Base-by-base conservation (phyloP, 2,329 filamentous ascomycete species). In the Penicillium italicum region DNA sequence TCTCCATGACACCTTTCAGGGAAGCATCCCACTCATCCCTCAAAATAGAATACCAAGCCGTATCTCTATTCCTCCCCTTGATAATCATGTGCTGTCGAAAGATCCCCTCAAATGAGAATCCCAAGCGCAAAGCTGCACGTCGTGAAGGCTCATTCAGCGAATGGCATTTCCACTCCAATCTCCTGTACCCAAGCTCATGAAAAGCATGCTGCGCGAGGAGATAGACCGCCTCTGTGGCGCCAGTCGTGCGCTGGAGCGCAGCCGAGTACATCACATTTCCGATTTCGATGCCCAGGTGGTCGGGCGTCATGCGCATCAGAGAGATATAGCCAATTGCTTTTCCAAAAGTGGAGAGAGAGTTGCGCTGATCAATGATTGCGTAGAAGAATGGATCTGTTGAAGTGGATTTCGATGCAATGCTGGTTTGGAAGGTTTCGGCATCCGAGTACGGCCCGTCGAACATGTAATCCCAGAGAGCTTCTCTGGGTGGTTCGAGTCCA, bases 121-220 rank as follows among this genome's bases (percentile, higher is more conserved):
- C 85, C 9, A 86, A 66, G 2, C 85, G 72, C 60, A 71, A 54
- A 0, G 85, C 85, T 0, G 85, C 84, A 4, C 77, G 71, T 14
- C 76, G 71, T 42, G 82, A 85, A 0, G 79, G 73, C 34, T 62
- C 72, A 64, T 88, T 88, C 11, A 84, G 70, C 16, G 75, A 61
- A 64, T 87, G 79, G 50, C 82, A 84, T 63, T 87, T 88, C 85
- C 85, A 88, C 67, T 87, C 84, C 4, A 85, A 78, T 8, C 85
- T 74, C 4, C 79, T 68, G 64, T 83, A 85, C 0, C 79, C 76
- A 22, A 86, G 65, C 2, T 77, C 74, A 4, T 81, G 78, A 60
- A 87, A 82, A 0, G 78, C 77, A 52, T 83, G 74, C 36, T 73
- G 72, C 41, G 82, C 75, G n/a, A 86, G 66, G 1, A 87, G 71